These are phyloP conservation scores for Fallopia convolvulus DNA, from an alignment of 148 eudicot genomes.

Conservation along the genomic window DNA sequence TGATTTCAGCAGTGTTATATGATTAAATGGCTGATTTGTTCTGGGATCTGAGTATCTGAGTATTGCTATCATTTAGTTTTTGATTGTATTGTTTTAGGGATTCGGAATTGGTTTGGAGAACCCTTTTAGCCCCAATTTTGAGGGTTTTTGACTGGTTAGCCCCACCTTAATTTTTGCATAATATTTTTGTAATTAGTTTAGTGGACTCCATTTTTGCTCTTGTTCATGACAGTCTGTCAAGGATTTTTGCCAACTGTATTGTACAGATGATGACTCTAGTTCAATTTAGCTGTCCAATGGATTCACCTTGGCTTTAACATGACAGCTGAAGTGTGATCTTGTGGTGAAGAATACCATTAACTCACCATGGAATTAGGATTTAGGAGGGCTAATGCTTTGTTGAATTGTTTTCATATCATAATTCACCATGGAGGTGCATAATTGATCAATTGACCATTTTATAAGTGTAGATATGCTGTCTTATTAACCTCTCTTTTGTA, in stretches of 20 bases:
- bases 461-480: background rate
- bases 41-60: too few species aligned
- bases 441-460: background rate
- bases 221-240: background rate
- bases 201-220: background rate
- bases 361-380: background rate
- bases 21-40: too few species aligned
- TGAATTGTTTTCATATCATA: background rate
- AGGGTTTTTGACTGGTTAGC: background rate
- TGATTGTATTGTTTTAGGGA: background rate
- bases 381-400: conserved; percentile 1
- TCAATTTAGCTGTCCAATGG: background rate
- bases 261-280: background rate
- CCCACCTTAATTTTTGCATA: background rate
- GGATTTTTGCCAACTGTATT: background rate
- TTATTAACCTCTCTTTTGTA: background rate
- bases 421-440: background rate
- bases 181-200: background rate
- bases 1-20: background rate
- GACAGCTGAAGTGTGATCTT: background rate
- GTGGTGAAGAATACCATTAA: background rate
- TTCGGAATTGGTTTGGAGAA: background rate
- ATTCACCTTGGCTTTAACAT: background rate
- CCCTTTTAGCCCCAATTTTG: background rate
- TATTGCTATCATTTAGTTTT: background rate